These are phyloP conservation scores for Nicotiana undulata DNA, from an alignment of 257 asterid species.

Conservation along the genomic window DNA sequence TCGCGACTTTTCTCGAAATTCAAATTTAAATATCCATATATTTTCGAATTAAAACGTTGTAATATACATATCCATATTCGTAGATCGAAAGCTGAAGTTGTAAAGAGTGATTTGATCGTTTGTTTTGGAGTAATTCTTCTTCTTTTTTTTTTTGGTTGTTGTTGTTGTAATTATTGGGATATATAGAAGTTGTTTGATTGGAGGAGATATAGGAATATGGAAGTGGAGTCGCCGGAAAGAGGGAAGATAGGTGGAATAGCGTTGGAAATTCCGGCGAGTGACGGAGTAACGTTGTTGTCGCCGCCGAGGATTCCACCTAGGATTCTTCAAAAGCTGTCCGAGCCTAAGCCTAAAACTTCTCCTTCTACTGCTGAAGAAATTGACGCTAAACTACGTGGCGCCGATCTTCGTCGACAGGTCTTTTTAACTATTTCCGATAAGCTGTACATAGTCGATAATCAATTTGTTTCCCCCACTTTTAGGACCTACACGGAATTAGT, in stretches of 20 bases:
- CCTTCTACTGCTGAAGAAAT: slow-evolving; percentile 70
- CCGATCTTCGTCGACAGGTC: slow-evolving; percentile 92
- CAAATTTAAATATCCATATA: slow-evolving; percentile 2
- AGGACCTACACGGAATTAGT: background rate
- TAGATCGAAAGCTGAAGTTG: background rate
- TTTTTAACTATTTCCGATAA: background rate
- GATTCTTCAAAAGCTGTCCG: slow-evolving; percentile 72
- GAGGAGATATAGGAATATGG: slow-evolving; percentile 18
- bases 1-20: slow-evolving; percentile 23
- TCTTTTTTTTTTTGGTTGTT: background rate
- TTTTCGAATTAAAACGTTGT: background rate
- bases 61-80: background rate
- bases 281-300: slow-evolving; percentile 56
- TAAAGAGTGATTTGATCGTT: slow-evolving; percentile 8
- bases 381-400: slow-evolving; percentile 78
- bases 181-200: slow-evolving; percentile 12
- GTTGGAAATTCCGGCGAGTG: slow-evolving; percentile 76
- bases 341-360: slow-evolving; percentile 59
- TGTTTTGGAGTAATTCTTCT: slow-evolving; percentile 16
- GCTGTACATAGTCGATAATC: background rate
- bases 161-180: background rate
- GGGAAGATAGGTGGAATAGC: slow-evolving; percentile 46
- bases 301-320: slow-evolving; percentile 79
- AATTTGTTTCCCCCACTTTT: background rate
- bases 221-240: slow-evolving; percentile 68